These are phyloP conservation scores for Avena sativa DNA, from an alignment of 176 grass and related monocot species.

Conservation along the genomic window DNA sequence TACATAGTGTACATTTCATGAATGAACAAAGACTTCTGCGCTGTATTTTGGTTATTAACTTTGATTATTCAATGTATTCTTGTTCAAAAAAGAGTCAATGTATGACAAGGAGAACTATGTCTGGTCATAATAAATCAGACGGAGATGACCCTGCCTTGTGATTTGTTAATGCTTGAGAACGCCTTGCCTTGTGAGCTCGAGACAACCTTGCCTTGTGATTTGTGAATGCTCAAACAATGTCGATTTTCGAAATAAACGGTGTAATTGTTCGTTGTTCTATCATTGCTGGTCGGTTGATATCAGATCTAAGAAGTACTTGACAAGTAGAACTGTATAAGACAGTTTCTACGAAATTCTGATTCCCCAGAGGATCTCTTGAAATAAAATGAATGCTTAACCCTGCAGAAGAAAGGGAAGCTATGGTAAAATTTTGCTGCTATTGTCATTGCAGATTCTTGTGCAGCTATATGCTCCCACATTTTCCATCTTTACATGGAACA, in stretches of 20 bases:
- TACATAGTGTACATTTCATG: conserved; percentile 53
- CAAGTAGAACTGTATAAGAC: not conserved
- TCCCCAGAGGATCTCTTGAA: not conserved
- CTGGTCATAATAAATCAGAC: conserved; percentile 45
- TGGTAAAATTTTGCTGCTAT: not conserved
- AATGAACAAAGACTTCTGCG: conserved; percentile 4
- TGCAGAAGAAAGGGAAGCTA: not conserved
- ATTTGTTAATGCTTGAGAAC: not conserved
- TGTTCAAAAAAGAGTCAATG: not conserved
- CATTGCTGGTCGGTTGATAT: not conserved
- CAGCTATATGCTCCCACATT: not conserved
- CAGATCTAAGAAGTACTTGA: not conserved
- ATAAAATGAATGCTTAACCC: not conserved
- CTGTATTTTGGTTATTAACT: conserved; percentile 32
- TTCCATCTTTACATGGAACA: not conserved
- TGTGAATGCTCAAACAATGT: not conserved
- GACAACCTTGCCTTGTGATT: not conserved
- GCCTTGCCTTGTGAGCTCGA: not conserved
- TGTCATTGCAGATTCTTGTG: not conserved
- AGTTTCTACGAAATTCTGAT: not conserved
- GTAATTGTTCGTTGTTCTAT: not conserved
- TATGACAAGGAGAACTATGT: conserved; percentile 8
- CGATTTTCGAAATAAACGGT: not conserved
- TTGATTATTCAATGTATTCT: conserved; percentile 23
- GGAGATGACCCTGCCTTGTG: not conserved